Conservation (phyloP, 2,329 filamentous ascomycete species). For the Claviceps monticola region DNA sequence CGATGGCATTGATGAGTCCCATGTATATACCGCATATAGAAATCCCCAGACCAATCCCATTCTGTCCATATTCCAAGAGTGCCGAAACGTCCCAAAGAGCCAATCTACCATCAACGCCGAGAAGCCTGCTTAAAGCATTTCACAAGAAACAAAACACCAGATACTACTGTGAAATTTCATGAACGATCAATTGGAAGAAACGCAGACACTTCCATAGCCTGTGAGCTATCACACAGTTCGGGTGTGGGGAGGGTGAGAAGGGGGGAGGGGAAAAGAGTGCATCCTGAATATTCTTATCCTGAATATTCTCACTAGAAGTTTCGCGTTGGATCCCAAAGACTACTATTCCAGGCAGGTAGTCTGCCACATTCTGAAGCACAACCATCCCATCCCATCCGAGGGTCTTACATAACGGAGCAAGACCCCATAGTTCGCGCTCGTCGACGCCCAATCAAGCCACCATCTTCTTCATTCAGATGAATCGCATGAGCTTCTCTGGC, state of each 20-base stretch:
- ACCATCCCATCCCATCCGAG: no score
- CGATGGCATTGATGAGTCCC: no score
- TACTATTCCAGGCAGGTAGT: neutral
- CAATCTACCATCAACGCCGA: neutral
- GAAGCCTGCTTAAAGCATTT: neutral
- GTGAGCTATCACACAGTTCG: neutral
- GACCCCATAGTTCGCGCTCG: slow-evolving; percentile 49
- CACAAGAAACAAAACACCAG: neutral
- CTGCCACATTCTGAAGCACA: neutral
- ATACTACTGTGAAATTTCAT: neutral
- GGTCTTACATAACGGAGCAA: slow-evolving; percentile 49
- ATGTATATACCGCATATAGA: no score
- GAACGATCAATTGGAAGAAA: neutral
- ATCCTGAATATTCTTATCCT: neutral
- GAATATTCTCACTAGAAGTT: neutral
- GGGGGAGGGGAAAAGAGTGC: no score
- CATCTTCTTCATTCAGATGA: slow-evolving; percentile 71
- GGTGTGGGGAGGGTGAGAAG: no score
- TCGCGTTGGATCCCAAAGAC: no score
- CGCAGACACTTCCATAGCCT: neutral
- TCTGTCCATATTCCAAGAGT: neutral
- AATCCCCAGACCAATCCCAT: neutral
- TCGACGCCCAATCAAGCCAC: slow-evolving; percentile 39
- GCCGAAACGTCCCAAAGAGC: neutral
- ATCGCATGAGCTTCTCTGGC: slow-evolving; percentile 70